Base-by-base conservation (phyloP, 2,329 filamentous ascomycete species). In the Alternaria sp. region DNA sequence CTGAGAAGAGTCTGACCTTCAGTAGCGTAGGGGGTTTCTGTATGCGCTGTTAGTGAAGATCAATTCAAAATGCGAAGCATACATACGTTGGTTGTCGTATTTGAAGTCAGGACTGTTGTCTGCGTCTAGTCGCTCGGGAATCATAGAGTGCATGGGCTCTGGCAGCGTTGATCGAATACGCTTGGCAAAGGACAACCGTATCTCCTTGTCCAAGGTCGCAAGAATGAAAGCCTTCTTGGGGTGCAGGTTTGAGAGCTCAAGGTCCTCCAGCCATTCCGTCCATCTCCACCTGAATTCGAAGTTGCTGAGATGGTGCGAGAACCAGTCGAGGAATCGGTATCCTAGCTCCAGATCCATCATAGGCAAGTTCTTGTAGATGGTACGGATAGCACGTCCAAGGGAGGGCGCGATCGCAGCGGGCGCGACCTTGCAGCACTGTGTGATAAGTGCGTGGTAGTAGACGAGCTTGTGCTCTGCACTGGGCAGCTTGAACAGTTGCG, bases 281-380 rank as follows among this genome's bases (percentile, higher is more conserved):
- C 95, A 99, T 81, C 98, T 98, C 95, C 95, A 99, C 10, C 95
- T 95, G 78, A 98, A 99, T 54, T 97, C 95, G 76, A 99, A 99
- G 82, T 99, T 99, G 81, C 94, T 97, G 68, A 99, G 82, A 82
- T 99, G 95, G 78, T 99, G 95, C 18, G 94, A 88, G 75, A 99
- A 99, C 95, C 95, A 99, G 78, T 98, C 94, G 75, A 97, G 85
- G 81, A 98, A 98, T 27, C 95, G 88, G 73, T 94, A 91, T 57
- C 85, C 86, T 44, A 99, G 83, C 80, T 98, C 94, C 49, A 97
- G 84, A 74, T 99, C 95, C 84, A 98, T 89, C 3, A 86, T 87
- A 60, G 93, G 89, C 10, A 92, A 84, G 76, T 91, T 93, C 64
- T 92, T 88, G 82, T 97, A 99, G 64, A 97, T 84, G 73, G 91